Conservation (phyloP, 2,329 filamentous ascomycete species). For the Scorias spongiosa region DNA sequence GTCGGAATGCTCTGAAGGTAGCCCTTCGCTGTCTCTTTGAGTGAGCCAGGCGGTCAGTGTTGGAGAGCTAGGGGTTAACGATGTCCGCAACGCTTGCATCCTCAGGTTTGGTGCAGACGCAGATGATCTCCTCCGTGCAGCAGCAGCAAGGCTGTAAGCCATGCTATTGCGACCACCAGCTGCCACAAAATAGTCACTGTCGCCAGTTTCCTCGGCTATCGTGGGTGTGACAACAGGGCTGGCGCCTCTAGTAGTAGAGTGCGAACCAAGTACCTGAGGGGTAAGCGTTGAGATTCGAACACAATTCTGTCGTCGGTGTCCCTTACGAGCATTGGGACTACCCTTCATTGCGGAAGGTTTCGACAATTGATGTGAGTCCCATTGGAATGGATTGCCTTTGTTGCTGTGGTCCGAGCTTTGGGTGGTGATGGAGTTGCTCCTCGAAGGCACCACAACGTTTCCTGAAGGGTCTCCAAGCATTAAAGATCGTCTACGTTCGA, state of each 20-base stretch:
- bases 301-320: constrained; percentile 29
- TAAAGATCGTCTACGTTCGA: constrained; percentile 13
- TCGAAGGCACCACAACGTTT: constrained; percentile 18
- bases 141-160: not conserved
- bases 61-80: constrained; percentile 26
- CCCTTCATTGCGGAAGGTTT: constrained; percentile 31
- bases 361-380: constrained; percentile 23
- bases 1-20: constrained; percentile 1
- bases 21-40: constrained; percentile 11
- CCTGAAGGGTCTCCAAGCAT: constrained; percentile 19
- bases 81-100: constrained; percentile 22
- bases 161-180: not conserved
- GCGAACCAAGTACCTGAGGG: constrained; percentile 27
- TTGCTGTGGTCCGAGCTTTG: constrained; percentile 26
- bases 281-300: constrained; percentile 29
- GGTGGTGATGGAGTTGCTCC: constrained; percentile 26
- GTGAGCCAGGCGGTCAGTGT: constrained; percentile 21
- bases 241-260: constrained; percentile 15
- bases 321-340: constrained; percentile 29
- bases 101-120: constrained; percentile 22
- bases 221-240: constrained; percentile 22
- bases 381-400: constrained; percentile 32
- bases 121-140: constrained; percentile 7
- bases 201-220: constrained; percentile 24
- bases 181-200: constrained; percentile 5